Evolutionary conservation across 2,329 filamentous ascomycete genomes (phyloP).

Genomic region (Dendryphion nanum): DNA sequence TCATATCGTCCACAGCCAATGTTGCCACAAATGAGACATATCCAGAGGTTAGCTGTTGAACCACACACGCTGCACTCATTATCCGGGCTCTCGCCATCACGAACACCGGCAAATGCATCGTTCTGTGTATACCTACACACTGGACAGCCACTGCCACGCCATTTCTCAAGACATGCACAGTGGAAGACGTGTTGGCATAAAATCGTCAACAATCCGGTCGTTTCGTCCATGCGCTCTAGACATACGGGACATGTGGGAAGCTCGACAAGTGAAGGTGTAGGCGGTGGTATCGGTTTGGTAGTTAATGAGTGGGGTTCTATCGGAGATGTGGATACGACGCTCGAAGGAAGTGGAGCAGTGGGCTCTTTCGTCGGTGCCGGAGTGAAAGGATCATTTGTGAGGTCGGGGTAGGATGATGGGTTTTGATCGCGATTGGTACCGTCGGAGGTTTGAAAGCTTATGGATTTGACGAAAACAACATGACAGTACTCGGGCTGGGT

Average conservation of each 20-base stretch:
- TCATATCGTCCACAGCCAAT: slow-evolving; percentile 95
- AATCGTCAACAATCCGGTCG: slow-evolving; percentile 89
- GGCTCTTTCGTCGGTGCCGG: slow-evolving; percentile 47
- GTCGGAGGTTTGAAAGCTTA: slow-evolving; percentile 68
- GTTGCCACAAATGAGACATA: slow-evolving; percentile 89
- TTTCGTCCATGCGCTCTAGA: slow-evolving; percentile 97
- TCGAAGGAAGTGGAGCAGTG: slow-evolving; percentile 34
- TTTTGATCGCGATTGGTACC: slow-evolving; percentile 35
- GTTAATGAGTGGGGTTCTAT: slow-evolving; percentile 48
- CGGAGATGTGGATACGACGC: slow-evolving; percentile 30
- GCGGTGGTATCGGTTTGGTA: slow-evolving; percentile 64
- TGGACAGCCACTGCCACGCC: slow-evolving; percentile 90
- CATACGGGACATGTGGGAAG: slow-evolving; percentile 95
- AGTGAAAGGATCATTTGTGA: slow-evolving; percentile 64
- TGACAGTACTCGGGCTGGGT: slow-evolving; percentile 84
- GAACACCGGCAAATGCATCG: slow-evolving; percentile 38
- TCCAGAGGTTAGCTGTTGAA: slow-evolving; percentile 81
- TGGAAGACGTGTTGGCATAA: slow-evolving; percentile 98
- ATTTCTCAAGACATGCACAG: slow-evolving; percentile 92
- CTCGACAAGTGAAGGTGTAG: slow-evolving; percentile 82
- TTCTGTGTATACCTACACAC: slow-evolving; percentile 88
- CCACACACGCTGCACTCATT: slow-evolving; percentile 82
- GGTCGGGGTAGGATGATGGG: slow-evolving; percentile 58
- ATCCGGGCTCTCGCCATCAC: slow-evolving; percentile 48
- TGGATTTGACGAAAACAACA: slow-evolving; percentile 89